Base-by-base conservation (phyloP, 2,329 filamentous ascomycete genomes). In the Fusarium sp. region DNA sequence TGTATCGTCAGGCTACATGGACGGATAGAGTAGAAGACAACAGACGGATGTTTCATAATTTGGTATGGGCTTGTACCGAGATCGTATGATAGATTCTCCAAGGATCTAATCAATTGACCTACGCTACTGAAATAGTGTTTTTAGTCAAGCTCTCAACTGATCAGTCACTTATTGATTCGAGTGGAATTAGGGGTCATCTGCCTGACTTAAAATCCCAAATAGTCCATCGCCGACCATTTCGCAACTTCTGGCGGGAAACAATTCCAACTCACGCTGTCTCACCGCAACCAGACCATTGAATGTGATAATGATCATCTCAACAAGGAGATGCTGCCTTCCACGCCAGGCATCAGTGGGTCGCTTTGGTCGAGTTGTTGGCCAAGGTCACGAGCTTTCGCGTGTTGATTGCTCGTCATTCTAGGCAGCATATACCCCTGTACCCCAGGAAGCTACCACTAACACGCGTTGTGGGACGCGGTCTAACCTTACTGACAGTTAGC, bases 371-470 rank as follows among this genome's bases (percentile, higher is more conserved):
- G 46, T 38, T 57, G 14, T 44, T 33, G 29, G n/a, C 25, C 42
- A 49, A 50, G 59, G 65, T 77, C 73, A 76, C 68, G 71, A 64
- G 75, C 53, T 75, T 76, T 77, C 75, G 75, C 64, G 74, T 73
- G 33, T 50, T 59, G 44, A n/a, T 55, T 46, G 47, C 52, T 52
- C 31, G 55, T 57, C 35, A 36, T 39, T 76, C 62, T 55, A 78
- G 76, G 76, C 76, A 77, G 75, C 70, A 77, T 42, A 55, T 55
- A 53, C 69, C 65, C 71, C 64, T 66, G 68, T 44, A 58, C 33
- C 17, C 53, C 39, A 36, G 45, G 25, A 45, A 56, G 36, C 60
- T 49, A 44, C 53, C 46, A 47, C 53, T 55, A 59, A 73, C 35
- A 60, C 71, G 67, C 58, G 52, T 61, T 73, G 47, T 45, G 33